A percentile compares a stretch with the other conserved stretches of the same genome.
These are phyloP conservation scores for Euptelea pleiosperma DNA, from an alignment of 164 flowering plant genomes.

Conservation along the genomic window DNA sequence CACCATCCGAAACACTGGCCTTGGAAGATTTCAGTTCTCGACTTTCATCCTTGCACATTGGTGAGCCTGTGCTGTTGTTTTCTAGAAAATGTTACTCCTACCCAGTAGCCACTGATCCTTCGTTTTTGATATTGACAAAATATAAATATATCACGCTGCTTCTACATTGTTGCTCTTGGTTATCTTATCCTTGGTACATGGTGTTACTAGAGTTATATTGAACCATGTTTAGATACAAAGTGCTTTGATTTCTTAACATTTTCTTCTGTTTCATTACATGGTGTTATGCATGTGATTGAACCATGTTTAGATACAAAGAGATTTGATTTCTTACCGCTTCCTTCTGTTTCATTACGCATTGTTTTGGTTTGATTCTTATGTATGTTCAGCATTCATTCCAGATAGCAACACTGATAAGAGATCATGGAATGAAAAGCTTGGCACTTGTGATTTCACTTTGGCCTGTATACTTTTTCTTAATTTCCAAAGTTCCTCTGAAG, in stretches of 20 bases:
- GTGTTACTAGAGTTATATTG: background rate
- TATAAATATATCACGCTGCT: no score
- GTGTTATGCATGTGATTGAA: background rate
- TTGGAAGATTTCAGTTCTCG: slow-evolving; percentile 82
- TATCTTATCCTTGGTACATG: background rate
- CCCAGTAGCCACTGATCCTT: no score
- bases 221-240: background rate
- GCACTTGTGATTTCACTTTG: slow-evolving; percentile 61
- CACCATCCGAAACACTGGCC: slow-evolving; percentile 61
- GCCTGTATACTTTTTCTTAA: slow-evolving; percentile 56
- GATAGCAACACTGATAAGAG: slow-evolving; percentile 47
- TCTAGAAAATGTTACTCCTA: no score
- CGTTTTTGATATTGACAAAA: no score
- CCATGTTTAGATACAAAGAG: background rate
- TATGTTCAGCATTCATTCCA: slow-evolving; percentile 22
- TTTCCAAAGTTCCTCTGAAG: slow-evolving; percentile 32
- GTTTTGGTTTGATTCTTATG: background rate
- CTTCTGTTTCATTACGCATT: background rate
- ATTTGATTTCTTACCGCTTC: background rate
- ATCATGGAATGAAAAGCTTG: slow-evolving; percentile 68
- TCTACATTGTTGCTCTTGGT: no score
- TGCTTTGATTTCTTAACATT: background rate
- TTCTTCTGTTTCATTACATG: background rate
- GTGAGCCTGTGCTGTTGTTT: slow-evolving; percentile 33
- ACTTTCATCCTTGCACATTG: slow-evolving; percentile 86